Evolutionary conservation across 495 filamentous ascomycete genomes (phyloP).

Genomic region (Podospora anserina): DNA sequence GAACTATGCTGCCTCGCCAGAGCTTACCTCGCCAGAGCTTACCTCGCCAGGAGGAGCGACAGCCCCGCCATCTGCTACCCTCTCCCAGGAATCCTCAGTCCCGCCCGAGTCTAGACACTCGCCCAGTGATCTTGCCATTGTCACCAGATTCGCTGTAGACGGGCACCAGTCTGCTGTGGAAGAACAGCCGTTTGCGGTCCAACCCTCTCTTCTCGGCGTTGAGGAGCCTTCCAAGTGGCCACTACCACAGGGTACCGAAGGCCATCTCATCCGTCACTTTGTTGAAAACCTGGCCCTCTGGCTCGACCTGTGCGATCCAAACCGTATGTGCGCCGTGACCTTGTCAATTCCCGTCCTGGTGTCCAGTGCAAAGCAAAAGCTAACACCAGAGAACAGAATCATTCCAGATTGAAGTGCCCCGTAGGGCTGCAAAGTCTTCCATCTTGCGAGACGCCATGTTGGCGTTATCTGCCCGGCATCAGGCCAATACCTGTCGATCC

Average conservation of each 20-base stretch:
- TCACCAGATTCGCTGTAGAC: not conserved
- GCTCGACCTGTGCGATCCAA: constrained; percentile 58
- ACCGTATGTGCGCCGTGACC: constrained; percentile 12
- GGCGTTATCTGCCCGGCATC: constrained; percentile 54
- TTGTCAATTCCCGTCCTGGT: not conserved
- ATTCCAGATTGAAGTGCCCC: constrained; percentile 54
- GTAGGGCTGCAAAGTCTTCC: constrained; percentile 43
- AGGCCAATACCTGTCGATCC: constrained; percentile 41
- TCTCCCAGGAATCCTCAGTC: not conserved
- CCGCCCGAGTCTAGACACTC: not conserved
- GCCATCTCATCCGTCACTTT: constrained; percentile 46
- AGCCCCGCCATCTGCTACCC: not conserved
- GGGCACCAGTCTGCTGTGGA: not conserved
- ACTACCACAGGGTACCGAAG: constrained; percentile 38
- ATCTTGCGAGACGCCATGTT: constrained; percentile 56
- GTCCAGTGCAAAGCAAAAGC: not conserved
- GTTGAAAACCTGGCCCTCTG: constrained; percentile 49
- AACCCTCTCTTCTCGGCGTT: not conserved
- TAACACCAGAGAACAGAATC: constrained; percentile 30
- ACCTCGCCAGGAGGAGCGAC: not conserved
- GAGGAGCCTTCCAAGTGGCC: constrained; percentile 31
- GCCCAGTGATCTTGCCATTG: not conserved
- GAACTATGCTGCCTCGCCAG: not conserved
- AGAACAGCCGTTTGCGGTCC: not conserved
- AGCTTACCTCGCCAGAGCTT: not conserved